Evolutionary conservation across 2,329 filamentous ascomycete species (phyloP).

Genomic region (Verticillium alfalfae): DNA sequence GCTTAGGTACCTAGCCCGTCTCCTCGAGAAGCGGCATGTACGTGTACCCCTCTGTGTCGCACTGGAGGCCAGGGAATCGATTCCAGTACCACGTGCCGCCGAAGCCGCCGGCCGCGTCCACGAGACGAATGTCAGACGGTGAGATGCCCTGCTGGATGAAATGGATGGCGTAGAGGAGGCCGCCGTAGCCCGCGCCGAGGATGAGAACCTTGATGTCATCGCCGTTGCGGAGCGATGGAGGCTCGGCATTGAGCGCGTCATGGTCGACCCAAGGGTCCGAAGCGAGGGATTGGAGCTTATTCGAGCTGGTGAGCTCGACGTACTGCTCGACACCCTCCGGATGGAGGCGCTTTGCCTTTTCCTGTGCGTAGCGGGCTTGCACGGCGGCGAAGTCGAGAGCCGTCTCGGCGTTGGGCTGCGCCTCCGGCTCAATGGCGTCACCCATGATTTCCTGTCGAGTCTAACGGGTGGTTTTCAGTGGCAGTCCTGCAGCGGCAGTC

Average conservation of each 20-base stretch:
- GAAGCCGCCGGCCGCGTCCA: slow-evolving; percentile 36
- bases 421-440: slow-evolving; percentile 20
- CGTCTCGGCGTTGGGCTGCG: background rate
- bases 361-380: slow-evolving; percentile 24
- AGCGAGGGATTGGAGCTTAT: slow-evolving; percentile 16
- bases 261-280: slow-evolving; percentile 29
- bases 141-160: slow-evolving; percentile 16
- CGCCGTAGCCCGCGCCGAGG: slow-evolving; percentile 28
- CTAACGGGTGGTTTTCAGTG: no score
- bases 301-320: slow-evolving; percentile 16
- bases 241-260: slow-evolving; percentile 18
- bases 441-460: slow-evolving; percentile 18
- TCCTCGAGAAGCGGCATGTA: slow-evolving; percentile 58
- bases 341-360: slow-evolving; percentile 25
- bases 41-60: slow-evolving; percentile 55
- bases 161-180: slow-evolving; percentile 21
- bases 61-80: slow-evolving; percentile 42
- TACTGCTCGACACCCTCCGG: slow-evolving; percentile 25
- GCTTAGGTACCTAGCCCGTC: slow-evolving; percentile 50
- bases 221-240: slow-evolving; percentile 16
- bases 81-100: slow-evolving; percentile 51
- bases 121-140: slow-evolving; percentile 29
- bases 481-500: no score
- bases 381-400: slow-evolving; percentile 11
- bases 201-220: slow-evolving; percentile 21